Percentiles rank a stretch among this genome's conserved stretches.
Conservation (phyloP, 331 rosid genomes). For the Rhamnella rubrinervis region DNA sequence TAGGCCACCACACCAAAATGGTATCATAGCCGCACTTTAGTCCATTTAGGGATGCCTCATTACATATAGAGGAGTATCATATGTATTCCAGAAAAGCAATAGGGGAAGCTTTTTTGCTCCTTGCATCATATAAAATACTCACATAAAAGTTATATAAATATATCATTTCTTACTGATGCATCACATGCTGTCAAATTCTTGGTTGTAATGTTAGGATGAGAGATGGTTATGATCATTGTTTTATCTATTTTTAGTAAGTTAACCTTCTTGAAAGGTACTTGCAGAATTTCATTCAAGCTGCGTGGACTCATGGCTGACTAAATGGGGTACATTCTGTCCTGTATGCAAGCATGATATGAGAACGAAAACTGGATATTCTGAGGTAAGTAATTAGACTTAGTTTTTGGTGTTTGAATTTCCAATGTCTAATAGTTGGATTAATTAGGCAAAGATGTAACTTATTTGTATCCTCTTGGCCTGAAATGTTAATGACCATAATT, state of each 20-base stretch:
- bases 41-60: background rate
- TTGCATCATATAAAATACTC: background rate
- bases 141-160: background rate
- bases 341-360: constrained; percentile 42
- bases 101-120: background rate
- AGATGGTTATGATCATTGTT: background rate
- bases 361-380: constrained; percentile 15
- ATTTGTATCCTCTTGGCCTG: background rate
- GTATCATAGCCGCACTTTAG: too few relatives aligned
- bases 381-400: constrained; percentile 27
- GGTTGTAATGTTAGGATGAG: background rate
- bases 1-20: too few relatives aligned
- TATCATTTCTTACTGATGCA: background rate
- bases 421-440: constrained; percentile 7
- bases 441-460: background rate
- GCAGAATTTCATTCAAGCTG: constrained; percentile 46
- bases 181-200: background rate
- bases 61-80: background rate
- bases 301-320: constrained; percentile 40
- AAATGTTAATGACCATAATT: background rate
- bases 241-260: constrained; percentile 1
- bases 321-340: constrained; percentile 43
- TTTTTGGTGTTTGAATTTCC: background rate
- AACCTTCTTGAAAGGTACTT: constrained; percentile 16
- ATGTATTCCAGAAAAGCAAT: constrained; percentile 2